Conservation (phyloP, 768 basidiomycete genomes). For the Jaapia argillacea region DNA sequence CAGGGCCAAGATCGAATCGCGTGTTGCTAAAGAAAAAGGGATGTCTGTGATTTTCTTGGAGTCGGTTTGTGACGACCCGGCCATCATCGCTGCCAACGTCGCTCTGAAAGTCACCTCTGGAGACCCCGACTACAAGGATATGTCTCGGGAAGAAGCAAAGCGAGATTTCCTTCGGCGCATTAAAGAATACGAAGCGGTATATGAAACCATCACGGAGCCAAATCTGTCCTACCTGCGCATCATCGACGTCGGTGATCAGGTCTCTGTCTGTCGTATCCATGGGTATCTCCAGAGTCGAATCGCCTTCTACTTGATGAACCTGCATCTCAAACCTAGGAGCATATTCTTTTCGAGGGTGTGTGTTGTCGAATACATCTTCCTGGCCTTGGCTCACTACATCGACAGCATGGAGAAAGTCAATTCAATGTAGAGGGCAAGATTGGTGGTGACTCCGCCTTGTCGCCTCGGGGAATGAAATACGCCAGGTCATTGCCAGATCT, state of each 20-base stretch:
- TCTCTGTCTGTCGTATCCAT: constrained; percentile 77
- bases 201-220: constrained; percentile 90
- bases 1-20: constrained; percentile 76
- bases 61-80: constrained; percentile 89
- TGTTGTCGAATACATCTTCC: too few species aligned
- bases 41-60: constrained; percentile 90
- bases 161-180: constrained; percentile 88
- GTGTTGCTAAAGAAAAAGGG: constrained; percentile 80
- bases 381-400: constrained; percentile 1
- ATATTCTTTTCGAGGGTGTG: constrained; percentile 93
- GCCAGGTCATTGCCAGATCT: constrained; percentile 77
- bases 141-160: constrained; percentile 76
- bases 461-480: constrained; percentile 77
- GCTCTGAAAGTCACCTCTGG: constrained; percentile 93
- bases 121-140: constrained; percentile 95
- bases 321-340: constrained; percentile 92
- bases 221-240: constrained; percentile 87
- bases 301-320: constrained; percentile 96
- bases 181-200: constrained; percentile 87
- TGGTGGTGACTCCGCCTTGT: constrained; percentile 91
- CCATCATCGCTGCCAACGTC: constrained; percentile 90
- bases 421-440: constrained; percentile 96
- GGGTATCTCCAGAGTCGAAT: constrained; percentile 96
- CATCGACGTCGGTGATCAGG: constrained; percentile 86
- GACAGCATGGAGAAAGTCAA: constrained; percentile 94